Conservation (phyloP, 352 stramenopile genomes). For the Globisporangium ultimum region DNA sequence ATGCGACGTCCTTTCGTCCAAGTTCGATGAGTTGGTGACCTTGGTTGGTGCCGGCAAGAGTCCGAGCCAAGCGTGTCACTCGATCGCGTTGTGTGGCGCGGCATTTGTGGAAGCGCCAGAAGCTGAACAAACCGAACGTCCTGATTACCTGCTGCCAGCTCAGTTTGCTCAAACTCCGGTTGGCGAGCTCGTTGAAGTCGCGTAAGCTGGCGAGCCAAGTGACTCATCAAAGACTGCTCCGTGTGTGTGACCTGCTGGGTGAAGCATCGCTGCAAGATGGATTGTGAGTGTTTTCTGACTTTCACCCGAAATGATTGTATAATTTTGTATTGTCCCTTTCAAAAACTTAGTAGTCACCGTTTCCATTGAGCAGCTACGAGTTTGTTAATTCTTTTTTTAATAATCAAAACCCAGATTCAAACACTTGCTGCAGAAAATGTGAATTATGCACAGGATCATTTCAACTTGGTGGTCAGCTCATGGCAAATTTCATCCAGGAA, state of each 20-base stretch:
- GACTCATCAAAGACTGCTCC: background rate
- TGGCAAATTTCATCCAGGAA: conserved; percentile 25
- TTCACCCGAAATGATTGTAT: too few species aligned
- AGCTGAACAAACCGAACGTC: conserved; percentile 19
- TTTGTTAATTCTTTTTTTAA: too few species aligned
- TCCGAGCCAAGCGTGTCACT: conserved; percentile 52
- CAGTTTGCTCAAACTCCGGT: conserved; percentile 25
- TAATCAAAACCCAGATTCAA: too few species aligned
- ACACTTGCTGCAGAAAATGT: too few species aligned
- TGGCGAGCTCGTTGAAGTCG: conserved; percentile 40
- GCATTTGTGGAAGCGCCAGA: conserved; percentile 28
- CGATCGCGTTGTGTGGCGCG: conserved; percentile 50
- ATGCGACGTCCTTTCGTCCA: conserved; percentile 65
- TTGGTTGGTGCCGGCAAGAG: conserved; percentile 60
- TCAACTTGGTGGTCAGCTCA: conserved; percentile 6
- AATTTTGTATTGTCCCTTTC: too few species aligned
- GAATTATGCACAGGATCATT: background rate
- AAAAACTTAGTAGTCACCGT: too few species aligned
- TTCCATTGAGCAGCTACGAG: too few species aligned
- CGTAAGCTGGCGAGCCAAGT: conserved; percentile 21
- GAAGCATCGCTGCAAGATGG: background rate
- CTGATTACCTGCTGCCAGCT: conserved; percentile 10
- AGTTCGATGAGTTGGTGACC: conserved; percentile 71
- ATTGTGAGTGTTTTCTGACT: background rate
- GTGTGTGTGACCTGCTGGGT: background rate